Evolutionary conservation across 2,329 filamentous ascomycete species (phyloP), one percentile per base, ranked within the genome.

Genomic region (Nothophaeocryptopus gaeumannii): DNA sequence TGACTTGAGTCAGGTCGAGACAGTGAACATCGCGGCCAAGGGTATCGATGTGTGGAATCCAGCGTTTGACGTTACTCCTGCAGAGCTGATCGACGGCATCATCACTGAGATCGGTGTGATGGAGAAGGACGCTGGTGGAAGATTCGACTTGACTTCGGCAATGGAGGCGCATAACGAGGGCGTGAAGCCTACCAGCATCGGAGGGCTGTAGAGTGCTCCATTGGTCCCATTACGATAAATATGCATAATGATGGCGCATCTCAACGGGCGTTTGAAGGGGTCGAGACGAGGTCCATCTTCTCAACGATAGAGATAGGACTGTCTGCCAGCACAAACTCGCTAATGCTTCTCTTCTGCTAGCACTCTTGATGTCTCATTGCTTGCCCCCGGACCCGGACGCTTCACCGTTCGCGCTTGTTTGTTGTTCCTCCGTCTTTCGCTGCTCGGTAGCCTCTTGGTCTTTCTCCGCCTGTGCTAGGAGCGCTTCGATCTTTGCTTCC

Each of bases 11-110:
- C 75, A 76, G 43, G 83, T 83, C 13, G 85, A 85, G 49, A 82
- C 85, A 10, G 82, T 97, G 30, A 89, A 87, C 36, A 92, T 89
- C 44, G 92, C 92, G 30, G 81, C 83, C 5, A 75, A 79, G 64
- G 82, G 83, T 2, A 90, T 97, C 55, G 76, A 80, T 35, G 90
- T 97, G 8, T 99, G 93, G 91, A 99, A 99, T 68, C 93, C 93
- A 30, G 88, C 90, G 0, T 99, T 99, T 67, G 93, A 99, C 65
- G 88, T 99, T 31, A 99, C 93, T 8, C 92, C 93, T 0, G 83
- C 87, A 33, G 82, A 83, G 55, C 74, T 96, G 45, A 96, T 99
- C 58, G 93, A 99, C 70, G 90, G 88, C 2, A 86, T 99, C 50
- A 88, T 97, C 56, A 99, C 93, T 0, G 93, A 99, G 72, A 83